These are phyloP conservation scores for Alternaria gaisen DNA, from an alignment of 2,329 filamentous ascomycete species.

Conservation along the genomic window DNA sequence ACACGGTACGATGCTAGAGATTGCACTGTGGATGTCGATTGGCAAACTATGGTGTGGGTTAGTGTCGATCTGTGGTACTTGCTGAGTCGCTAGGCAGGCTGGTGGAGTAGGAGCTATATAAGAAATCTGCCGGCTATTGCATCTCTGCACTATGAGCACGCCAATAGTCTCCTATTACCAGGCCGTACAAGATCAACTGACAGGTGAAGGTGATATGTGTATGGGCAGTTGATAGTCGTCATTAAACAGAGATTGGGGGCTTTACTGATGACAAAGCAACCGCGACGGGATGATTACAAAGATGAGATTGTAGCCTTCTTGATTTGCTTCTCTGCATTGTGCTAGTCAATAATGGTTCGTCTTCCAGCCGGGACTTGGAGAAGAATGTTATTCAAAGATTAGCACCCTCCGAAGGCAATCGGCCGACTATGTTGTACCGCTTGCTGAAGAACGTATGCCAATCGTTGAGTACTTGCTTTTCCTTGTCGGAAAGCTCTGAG, in stretches of 20 bases:
- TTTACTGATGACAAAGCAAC: too few species aligned
- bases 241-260: not conserved
- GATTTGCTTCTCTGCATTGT: not conserved
- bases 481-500: slow-evolving; percentile 82
- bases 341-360: not conserved
- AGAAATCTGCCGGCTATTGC: not conserved
- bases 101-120: not conserved
- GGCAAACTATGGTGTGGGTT: not conserved
- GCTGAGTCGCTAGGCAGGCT: not conserved
- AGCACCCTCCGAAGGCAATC: slow-evolving; percentile 35
- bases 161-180: not conserved
- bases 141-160: not conserved
- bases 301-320: not conserved
- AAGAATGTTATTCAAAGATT: slow-evolving; percentile 19
- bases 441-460: slow-evolving; percentile 98
- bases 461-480: slow-evolving; percentile 85
- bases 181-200: not conserved
- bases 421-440: slow-evolving; percentile 88
- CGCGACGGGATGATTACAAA: not conserved
- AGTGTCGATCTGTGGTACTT: not conserved
- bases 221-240: not conserved
- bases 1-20: not conserved
- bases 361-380: not conserved
- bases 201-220: not conserved
- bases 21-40: not conserved